A percentile compares a stretch with the other conserved stretches of the same genome.
Conservation (phyloP, 495 filamentous ascomycete genomes). For the Neurospora hispaniola region DNA sequence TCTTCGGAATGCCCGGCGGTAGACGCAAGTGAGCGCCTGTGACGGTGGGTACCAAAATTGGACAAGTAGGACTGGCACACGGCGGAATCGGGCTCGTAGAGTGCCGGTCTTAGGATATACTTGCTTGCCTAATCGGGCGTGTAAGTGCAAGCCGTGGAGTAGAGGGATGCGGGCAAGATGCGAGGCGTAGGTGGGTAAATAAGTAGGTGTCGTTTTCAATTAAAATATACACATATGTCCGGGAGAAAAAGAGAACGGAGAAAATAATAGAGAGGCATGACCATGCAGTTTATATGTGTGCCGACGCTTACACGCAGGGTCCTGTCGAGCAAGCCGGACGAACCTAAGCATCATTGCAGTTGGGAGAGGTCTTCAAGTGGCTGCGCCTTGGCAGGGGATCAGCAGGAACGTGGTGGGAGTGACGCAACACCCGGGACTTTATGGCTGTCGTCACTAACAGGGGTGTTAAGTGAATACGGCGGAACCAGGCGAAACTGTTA, state of each 20-base stretch:
- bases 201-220: neutral
- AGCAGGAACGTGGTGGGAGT: constrained; percentile 5
- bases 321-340: neutral
- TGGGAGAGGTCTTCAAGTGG: neutral
- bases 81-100: constrained; percentile 2
- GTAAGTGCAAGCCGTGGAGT: neutral
- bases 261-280: neutral
- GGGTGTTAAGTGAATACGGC: neutral
- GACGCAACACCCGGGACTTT: constrained; percentile 8
- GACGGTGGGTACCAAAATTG: constrained; percentile 1
- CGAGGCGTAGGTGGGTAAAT: neutral
- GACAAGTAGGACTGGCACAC: neutral
- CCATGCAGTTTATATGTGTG: neutral
- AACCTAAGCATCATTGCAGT: neutral
- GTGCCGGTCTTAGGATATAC: constrained; percentile 48
- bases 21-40: neutral
- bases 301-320: neutral
- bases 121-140: constrained; percentile 33
- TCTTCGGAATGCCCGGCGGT: constrained; percentile 7
- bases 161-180: neutral
- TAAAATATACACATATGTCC: no score
- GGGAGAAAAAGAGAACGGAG: neutral
- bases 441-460: neutral
- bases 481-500: neutral
- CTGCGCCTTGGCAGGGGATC: constrained; percentile 9